Evolutionary conservation across 2,329 filamentous ascomycete species (phyloP).

Genomic region (Rhynchosporium secalis): DNA sequence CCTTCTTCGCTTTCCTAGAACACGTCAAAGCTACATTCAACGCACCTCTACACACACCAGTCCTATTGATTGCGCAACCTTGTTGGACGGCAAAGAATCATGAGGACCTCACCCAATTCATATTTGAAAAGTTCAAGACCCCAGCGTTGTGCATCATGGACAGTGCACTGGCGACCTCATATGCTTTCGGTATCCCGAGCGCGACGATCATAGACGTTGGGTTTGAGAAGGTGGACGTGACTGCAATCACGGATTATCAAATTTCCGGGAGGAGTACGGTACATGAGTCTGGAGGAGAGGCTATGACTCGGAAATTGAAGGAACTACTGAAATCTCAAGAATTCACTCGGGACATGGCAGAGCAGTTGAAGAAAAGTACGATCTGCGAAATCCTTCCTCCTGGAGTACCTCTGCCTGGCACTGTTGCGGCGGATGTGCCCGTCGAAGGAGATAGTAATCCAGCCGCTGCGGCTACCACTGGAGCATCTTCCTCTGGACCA

Average conservation of each 20-base stretch:
- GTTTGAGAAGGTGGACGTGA: conserved; percentile 88
- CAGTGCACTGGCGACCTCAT: conserved; percentile 82
- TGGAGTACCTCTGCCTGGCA: conserved; percentile 45
- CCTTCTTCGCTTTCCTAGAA: conserved; percentile 89
- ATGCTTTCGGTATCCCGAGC: conserved; percentile 72
- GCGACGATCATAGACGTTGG: conserved; percentile 91
- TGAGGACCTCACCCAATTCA: conserved; percentile 86
- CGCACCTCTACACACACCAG: conserved; percentile 89
- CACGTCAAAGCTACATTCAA: conserved; percentile 89
- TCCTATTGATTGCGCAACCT: conserved; percentile 86
- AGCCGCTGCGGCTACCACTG: conserved; percentile 38
- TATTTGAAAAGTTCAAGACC: conserved; percentile 96
- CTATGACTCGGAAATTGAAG: conserved; percentile 74
- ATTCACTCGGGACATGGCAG: conserved; percentile 66
- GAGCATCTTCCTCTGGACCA: conserved; percentile 39
- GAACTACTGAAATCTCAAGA: conserved; percentile 62
- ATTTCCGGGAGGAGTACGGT: conserved; percentile 64
- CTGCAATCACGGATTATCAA: conserved; percentile 82
- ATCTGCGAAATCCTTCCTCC: conserved; percentile 69
- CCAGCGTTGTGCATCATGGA: conserved; percentile 90
- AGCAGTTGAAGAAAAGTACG: conserved; percentile 66
- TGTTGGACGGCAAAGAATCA: conserved; percentile 87
- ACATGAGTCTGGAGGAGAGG: conserved; percentile 75
- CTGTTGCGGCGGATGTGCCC: conserved; percentile 55
- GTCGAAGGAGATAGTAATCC: conserved; percentile 36